Percentiles rank a stretch among this genome's conserved stretches.
Evolutionary conservation across 441 rosid species (phyloP).

Genomic region (Pelargonium myrrhifolium): DNA sequence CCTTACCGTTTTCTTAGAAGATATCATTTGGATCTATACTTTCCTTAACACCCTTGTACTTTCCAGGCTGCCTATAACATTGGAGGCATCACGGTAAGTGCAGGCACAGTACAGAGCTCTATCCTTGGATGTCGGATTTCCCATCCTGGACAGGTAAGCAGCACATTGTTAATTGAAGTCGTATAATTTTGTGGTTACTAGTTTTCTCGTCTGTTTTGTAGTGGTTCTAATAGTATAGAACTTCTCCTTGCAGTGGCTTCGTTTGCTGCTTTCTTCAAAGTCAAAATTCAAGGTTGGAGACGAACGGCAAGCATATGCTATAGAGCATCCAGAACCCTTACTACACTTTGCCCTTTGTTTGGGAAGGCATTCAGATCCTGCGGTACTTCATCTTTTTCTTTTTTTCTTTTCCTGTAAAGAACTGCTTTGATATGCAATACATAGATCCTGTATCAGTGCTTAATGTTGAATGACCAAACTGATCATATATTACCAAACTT

Average conservation of each 20-base stretch:
- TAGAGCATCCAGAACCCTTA: constrained; percentile 62
- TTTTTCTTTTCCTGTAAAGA: not conserved
- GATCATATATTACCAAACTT: too few relatives aligned
- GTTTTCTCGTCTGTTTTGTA: too few relatives aligned
- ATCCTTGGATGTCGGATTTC: constrained; percentile 78
- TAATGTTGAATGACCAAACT: too few relatives aligned
- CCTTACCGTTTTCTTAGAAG: not conserved
- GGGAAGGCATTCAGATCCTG: constrained; percentile 91
- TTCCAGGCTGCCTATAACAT: constrained; percentile 86
- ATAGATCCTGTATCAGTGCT: not conserved
- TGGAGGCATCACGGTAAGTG: constrained; percentile 81
- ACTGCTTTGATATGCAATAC: not conserved
- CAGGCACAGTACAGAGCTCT: constrained; percentile 61
- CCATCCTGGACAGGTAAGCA: constrained; percentile 79
- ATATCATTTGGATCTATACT: not conserved
- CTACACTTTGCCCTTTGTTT: constrained; percentile 75
- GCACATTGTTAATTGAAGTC: too few relatives aligned
- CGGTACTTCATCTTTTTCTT: constrained; percentile 38
- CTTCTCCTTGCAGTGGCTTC: constrained; percentile 60
- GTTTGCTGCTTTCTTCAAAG: constrained; percentile 53
- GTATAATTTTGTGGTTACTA: too few relatives aligned
- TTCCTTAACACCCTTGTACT: constrained; percentile 16
- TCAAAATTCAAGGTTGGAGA: constrained; percentile 68
- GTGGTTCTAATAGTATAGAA: constrained; percentile 21
- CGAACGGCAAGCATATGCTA: constrained; percentile 55